A percentile compares a stretch with the other conserved stretches of the same genome.
Conservation (phyloP, 352 stramenopile species). For the Stephanocyclus meneghinianus region DNA sequence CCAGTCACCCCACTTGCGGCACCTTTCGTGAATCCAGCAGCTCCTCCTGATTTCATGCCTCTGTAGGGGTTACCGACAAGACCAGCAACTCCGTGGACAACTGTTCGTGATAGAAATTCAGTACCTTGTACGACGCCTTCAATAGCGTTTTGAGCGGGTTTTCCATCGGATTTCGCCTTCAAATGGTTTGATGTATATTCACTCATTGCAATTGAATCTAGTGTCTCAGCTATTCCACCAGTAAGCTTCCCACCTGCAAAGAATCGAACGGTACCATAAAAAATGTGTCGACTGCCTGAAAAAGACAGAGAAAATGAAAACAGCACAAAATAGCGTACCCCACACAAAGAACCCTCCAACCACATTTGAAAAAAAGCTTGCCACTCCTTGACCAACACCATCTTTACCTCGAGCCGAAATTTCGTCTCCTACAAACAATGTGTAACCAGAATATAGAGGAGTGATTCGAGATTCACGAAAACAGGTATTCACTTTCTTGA, state of each 20-base stretch:
- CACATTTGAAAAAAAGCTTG: conserved; percentile 37
- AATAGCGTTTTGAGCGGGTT: conserved; percentile 42
- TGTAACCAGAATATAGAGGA: background rate
- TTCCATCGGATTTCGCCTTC: conserved; percentile 34
- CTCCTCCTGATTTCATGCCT: conserved; percentile 40
- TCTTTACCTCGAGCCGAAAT: conserved; percentile 55
- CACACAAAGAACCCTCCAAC: conserved; percentile 8
- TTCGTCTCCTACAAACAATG: conserved; percentile 33
- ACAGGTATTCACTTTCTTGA: background rate
- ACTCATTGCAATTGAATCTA: conserved; percentile 46
- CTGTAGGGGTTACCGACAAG: conserved; percentile 61
- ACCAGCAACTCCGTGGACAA: conserved; percentile 52
- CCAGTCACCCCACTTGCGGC: conserved; percentile 46
- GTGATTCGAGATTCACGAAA: background rate
- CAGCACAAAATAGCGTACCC: background rate
- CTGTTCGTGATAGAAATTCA: conserved; percentile 42
- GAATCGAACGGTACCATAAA: conserved; percentile 1
- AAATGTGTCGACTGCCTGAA: background rate
- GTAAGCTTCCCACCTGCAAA: conserved; percentile 53
- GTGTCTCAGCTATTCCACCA: conserved; percentile 38
- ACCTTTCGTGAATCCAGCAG: conserved; percentile 49
- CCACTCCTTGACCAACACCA: conserved; percentile 58
- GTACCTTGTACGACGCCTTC: conserved; percentile 60
- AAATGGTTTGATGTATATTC: conserved; percentile 52
- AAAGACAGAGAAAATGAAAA: background rate